A percentile compares a stretch with the other conserved stretches of the same genome.
These are phyloP conservation scores for Vitis rotundifolia DNA, from an alignment of 164 flowering plant genomes.

Conservation along the genomic window DNA sequence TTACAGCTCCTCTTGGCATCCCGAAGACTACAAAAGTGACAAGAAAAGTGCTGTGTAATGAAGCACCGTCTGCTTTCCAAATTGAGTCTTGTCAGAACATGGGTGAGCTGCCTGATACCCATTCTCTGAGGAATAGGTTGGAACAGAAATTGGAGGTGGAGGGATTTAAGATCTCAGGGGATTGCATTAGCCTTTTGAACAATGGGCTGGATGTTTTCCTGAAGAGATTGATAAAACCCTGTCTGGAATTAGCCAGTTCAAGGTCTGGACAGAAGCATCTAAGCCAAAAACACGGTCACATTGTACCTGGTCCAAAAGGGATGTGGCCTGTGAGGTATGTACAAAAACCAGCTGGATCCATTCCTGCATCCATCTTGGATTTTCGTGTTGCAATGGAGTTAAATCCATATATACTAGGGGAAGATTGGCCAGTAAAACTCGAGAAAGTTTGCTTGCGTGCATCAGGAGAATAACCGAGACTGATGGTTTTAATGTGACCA, in stretches of 20 bases:
- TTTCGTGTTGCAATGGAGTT: constrained; percentile 72
- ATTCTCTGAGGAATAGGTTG: constrained; percentile 45
- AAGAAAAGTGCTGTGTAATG: constrained; percentile 28
- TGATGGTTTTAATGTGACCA: neutral
- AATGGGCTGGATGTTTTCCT: constrained; percentile 55
- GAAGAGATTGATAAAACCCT: constrained; percentile 68
- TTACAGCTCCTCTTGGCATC: constrained; percentile 45
- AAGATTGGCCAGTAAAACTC: constrained; percentile 35
- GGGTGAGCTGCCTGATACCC: constrained; percentile 61
- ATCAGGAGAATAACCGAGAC: constrained; percentile 22
- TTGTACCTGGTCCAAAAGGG: constrained; percentile 22
- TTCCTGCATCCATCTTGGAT: constrained; percentile 43
- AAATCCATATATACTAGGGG: constrained; percentile 49
- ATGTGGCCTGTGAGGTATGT: constrained; percentile 18
- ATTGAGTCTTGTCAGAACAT: constrained; percentile 38
- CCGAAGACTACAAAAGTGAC: constrained; percentile 25
- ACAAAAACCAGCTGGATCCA: constrained; percentile 9
- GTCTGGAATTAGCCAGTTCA: constrained; percentile 56
- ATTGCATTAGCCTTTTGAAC: constrained; percentile 57
- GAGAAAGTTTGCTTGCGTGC: constrained; percentile 23
- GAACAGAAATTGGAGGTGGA: constrained; percentile 52
- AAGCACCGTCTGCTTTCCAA: constrained; percentile 11
- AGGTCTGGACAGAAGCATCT: constrained; percentile 28
- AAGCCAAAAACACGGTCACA: constrained; percentile 22
- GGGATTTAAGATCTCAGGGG: constrained; percentile 52